phyloP scores from a whole-genome alignment of 441 rosid species.

The Populus hybrid region DNA sequence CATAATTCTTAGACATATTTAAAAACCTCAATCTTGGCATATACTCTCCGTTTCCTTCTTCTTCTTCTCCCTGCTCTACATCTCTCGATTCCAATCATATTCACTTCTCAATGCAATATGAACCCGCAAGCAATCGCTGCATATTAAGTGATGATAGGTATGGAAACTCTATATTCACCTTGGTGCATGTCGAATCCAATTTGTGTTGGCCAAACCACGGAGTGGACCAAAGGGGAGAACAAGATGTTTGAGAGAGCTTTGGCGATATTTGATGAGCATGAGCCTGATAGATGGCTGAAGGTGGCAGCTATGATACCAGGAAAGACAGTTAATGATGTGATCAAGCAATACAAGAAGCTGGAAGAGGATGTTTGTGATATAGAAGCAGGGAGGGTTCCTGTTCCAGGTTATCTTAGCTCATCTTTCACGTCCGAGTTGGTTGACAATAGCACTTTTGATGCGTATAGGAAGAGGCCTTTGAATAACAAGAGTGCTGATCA shows the following conservation, averaged over 20 bases:
- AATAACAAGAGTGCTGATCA: conserved; percentile 54
- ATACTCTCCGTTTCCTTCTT: conserved; percentile 6
- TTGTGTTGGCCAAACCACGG: conserved; percentile 53
- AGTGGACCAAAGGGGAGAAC: conserved; percentile 95
- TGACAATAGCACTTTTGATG: conserved; percentile 44
- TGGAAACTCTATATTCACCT: conserved; percentile 68
- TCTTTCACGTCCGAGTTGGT: conserved; percentile 43
- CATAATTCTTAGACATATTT: conserved; percentile 9
- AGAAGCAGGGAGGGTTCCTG: conserved; percentile 81
- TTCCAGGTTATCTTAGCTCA: conserved; percentile 64
- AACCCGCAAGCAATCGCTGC: conserved; percentile 9
- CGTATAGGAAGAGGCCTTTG: conserved; percentile 47
- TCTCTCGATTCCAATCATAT: conserved; percentile 5
- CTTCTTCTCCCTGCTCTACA: neutral
- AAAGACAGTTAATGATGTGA: conserved; percentile 77
- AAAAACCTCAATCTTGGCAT: conserved; percentile 3
- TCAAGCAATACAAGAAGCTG: conserved; percentile 77
- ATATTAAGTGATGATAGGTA: conserved; percentile 12
- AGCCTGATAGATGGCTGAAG: conserved; percentile 78
- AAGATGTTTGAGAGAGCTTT: conserved; percentile 83
- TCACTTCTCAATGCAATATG: neutral
- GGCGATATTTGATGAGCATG: conserved; percentile 70
- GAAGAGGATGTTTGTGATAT: conserved; percentile 89
- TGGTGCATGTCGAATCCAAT: conserved; percentile 45
- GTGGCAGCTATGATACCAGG: conserved; percentile 90